These are phyloP conservation scores for Dissophora globulifera DNA, from an alignment of 192 early-diverging fungal species.

Conservation along the genomic window DNA sequence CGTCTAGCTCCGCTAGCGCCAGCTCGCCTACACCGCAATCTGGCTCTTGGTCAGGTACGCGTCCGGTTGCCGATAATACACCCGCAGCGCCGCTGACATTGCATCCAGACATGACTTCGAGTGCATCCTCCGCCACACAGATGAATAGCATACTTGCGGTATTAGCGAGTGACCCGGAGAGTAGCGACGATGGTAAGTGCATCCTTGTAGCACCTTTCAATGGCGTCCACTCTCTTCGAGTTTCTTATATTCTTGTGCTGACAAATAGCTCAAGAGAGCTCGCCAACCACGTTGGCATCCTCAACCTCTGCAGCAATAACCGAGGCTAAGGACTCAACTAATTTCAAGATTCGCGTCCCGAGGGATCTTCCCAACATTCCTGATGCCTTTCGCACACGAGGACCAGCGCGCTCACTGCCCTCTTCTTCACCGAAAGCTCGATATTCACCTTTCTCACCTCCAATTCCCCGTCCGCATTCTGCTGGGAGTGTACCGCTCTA, in stretches of 20 bases:
- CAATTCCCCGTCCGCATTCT: not conserved
- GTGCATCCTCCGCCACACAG: not conserved
- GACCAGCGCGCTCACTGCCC: slow-evolving; percentile 1
- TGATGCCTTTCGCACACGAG: slow-evolving; percentile 25
- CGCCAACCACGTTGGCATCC: not conserved
- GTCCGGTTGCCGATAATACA: slow-evolving; percentile 18
- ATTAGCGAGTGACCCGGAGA: not conserved
- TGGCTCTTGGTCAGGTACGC: slow-evolving; percentile 21
- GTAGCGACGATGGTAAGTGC: slow-evolving; percentile 1
- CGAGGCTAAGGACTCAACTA: not conserved
- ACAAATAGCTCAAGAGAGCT: too few species aligned
- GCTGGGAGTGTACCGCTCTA: slow-evolving; percentile 5
- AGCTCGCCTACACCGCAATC: not conserved
- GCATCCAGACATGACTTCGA: not conserved
- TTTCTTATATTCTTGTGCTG: too few species aligned
- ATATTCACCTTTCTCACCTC: not conserved
- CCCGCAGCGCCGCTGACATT: not conserved
- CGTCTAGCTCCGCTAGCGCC: too few species aligned
- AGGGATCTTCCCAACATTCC: slow-evolving; percentile 41
- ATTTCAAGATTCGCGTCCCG: slow-evolving; percentile 40
- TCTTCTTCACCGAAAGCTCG: slow-evolving; percentile 5
- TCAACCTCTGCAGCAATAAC: not conserved
- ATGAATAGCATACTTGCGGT: not conserved
- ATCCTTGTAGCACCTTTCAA: not conserved
- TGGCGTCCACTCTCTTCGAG: not conserved